phyloP scores from a whole-genome alignment of 371 early-diverging fungal species.

The Cokeromyces recurvatus region DNA sequence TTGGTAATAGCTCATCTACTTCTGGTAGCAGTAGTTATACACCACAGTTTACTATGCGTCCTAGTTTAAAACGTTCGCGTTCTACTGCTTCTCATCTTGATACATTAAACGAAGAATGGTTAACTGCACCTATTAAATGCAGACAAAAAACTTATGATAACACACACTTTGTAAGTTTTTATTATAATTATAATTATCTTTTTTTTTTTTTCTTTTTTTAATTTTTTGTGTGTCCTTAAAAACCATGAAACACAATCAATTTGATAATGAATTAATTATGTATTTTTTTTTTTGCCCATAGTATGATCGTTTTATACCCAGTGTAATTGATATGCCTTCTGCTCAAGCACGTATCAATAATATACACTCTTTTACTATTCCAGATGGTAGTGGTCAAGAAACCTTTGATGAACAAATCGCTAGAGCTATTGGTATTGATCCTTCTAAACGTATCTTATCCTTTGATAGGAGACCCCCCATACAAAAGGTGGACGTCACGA shows the following conservation, averaged over 20 bases:
- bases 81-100: slow-evolving; percentile 27
- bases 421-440: slow-evolving; percentile 68
- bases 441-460: slow-evolving; percentile 38
- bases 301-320: slow-evolving; percentile 78
- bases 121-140: slow-evolving; percentile 14
- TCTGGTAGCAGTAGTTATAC: not conserved
- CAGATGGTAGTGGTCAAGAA: slow-evolving; percentile 14
- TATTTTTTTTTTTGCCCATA: too few relatives aligned
- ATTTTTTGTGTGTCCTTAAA: too few relatives aligned
- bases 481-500: not conserved
- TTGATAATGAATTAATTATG: too few relatives aligned
- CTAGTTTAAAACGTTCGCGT: slow-evolving; percentile 21
- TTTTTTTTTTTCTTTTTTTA: not conserved
- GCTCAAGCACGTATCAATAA: slow-evolving; percentile 58
- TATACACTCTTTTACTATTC: too few relatives aligned
- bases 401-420: slow-evolving; percentile 77
- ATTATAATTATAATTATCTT: not conserved
- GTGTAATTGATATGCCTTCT: slow-evolving; percentile 56
- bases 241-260: too few relatives aligned
- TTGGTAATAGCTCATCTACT: not conserved
- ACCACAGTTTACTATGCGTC: not conserved
- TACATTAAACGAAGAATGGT: slow-evolving; percentile 27
- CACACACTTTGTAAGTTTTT: too few relatives aligned
- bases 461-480: slow-evolving; percentile 4
- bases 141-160: not conserved